A percentile compares a stretch with the other conserved stretches of the same genome.
These are phyloP conservation scores for Apiospora arundinis DNA, from an alignment of 2,329 filamentous ascomycete species.

Conservation along the genomic window DNA sequence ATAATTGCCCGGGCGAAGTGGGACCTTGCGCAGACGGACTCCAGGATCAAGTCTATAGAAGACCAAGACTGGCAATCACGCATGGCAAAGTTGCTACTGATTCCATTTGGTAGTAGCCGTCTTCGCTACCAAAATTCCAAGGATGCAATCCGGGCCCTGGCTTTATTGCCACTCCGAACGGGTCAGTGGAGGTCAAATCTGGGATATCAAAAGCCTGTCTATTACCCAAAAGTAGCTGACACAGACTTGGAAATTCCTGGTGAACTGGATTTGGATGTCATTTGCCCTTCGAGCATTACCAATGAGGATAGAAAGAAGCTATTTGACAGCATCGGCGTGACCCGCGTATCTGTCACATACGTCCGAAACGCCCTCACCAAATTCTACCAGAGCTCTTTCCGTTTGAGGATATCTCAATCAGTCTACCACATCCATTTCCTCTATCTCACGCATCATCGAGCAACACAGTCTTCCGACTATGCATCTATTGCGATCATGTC, in stretches of 20 bases:
- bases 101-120: background rate
- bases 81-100: background rate
- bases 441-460: background rate
- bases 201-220: background rate
- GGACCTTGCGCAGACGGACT: background rate
- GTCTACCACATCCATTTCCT: background rate
- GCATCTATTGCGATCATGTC: background rate
- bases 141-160: background rate
- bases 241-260: background rate
- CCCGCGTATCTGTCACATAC: background rate
- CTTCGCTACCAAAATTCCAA: background rate
- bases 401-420: background rate
- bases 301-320: background rate
- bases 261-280: background rate
- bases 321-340: background rate
- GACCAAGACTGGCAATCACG: slow-evolving; percentile 4
- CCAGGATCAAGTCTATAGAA: background rate
- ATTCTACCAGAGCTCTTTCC: background rate
- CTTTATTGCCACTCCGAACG: background rate
- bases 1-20: background rate
- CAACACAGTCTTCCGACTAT: background rate
- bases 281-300: background rate
- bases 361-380: background rate
- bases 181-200: background rate
- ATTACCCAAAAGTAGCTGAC: background rate